A percentile compares a stretch with the other conserved stretches of the same genome.
phyloP scores from a whole-genome alignment of 208 protist species.

The Acanthamoeba healyi region DNA sequence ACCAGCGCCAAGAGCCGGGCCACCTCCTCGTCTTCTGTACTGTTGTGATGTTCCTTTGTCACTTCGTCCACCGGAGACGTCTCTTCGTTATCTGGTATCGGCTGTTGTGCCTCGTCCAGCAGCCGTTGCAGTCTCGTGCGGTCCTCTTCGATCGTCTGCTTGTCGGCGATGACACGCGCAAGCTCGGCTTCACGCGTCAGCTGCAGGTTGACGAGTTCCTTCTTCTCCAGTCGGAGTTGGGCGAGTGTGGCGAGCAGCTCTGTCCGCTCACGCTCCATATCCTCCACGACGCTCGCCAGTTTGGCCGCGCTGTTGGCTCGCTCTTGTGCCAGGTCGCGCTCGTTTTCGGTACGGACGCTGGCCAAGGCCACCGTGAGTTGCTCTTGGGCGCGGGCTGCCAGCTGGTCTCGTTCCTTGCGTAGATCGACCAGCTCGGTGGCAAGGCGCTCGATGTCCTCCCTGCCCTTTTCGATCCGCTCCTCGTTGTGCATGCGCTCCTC shows the following conservation, averaged over 20 bases:
- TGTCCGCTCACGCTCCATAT: background rate
- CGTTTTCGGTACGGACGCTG: background rate
- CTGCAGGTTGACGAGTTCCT: background rate
- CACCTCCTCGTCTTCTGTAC: background rate
- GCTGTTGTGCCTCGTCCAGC: background rate
- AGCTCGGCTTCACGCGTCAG: background rate
- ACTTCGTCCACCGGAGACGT: background rate
- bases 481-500: background rate
- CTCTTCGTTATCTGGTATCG: too few relatives aligned
- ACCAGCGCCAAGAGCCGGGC: background rate
- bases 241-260: background rate
- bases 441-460: conserved; percentile 23
- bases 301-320: background rate
- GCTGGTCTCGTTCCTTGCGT: background rate
- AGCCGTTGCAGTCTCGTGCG: background rate
- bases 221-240: conserved; percentile 2
- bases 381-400: background rate
- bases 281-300: background rate
- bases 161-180: background rate
- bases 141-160: background rate
- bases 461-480: background rate
- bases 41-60: background rate
- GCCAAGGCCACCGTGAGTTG: background rate
- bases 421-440: background rate
- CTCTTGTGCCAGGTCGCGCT: background rate